Evolutionary conservation across 805 yeast genomes (phyloP).

Genomic region (Starmerella stellata): DNA sequence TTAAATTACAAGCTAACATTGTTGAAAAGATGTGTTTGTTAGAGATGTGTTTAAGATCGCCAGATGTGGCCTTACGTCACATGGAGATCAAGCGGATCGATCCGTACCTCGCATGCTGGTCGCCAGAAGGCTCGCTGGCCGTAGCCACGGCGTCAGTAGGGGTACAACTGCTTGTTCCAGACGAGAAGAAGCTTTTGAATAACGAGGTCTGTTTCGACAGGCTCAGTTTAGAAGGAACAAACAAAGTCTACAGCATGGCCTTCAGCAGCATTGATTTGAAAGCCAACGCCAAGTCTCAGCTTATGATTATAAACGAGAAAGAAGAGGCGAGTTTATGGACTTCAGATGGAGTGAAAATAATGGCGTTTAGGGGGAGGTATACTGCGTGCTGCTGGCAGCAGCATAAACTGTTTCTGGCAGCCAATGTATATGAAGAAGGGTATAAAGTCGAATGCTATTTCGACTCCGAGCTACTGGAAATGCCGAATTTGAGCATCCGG

Average conservation of each 20-base stretch:
- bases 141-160: constrained; percentile 9
- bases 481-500: not conserved
- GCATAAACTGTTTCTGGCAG: too few relatives aligned
- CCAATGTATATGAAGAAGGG: too few relatives aligned
- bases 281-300: not conserved
- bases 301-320: not conserved
- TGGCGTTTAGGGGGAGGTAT: too few relatives aligned
- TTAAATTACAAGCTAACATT: too few relatives aligned
- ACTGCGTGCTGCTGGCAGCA: too few relatives aligned
- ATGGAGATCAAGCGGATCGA: constrained; percentile 13
- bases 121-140: constrained; percentile 9
- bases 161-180: constrained; percentile 4
- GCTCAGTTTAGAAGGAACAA: not conserved
- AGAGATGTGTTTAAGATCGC: too few relatives aligned
- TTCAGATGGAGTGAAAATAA: not conserved
- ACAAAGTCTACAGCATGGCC: not conserved
- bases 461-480: not conserved
- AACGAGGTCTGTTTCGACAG: constrained; percentile 5
- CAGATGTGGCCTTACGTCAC: not conserved
- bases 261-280: not conserved
- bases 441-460: not conserved
- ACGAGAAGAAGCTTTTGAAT: constrained; percentile 2
- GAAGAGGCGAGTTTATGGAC: not conserved
- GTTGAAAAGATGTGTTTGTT: too few relatives aligned
- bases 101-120: constrained; percentile 10